Base-by-base conservation (phyloP, 805 yeast genomes). In the Wickerhamomyces rabaulensis region DNA sequence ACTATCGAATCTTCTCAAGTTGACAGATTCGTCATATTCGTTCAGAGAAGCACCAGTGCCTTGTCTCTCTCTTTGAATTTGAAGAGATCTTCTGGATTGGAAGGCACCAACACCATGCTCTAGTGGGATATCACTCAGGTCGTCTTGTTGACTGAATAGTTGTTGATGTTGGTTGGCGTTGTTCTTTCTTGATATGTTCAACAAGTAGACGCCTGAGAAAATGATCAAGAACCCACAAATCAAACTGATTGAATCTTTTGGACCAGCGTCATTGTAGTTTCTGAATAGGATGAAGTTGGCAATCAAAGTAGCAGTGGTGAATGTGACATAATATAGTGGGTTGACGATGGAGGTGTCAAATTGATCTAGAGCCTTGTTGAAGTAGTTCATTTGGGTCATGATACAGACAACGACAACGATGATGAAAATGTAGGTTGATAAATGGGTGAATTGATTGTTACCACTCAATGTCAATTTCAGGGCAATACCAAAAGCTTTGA, bases 401-500 rank as follows among this genome's bases (percentile, higher is more conserved):
- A 89, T 90, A 67, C 96, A 89, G 38, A 84, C 75, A 9, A 73
- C 86, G 47, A 89, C 96, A 21, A 87, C 90, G 26, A 77, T 54
- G 31, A 87, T 76, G 73, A 89, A 89, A 47, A 90, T 71, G 60
- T 90, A 89, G 0, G 97, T 89, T 31, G 94, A 84, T 9, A 84
- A 70, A 58, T 89, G 94, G 2, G 88, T 76, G 66, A 89, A 87
- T 71, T 89, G 97, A 67, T 90, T 89, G 67, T 82, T 86, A 8
- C 97, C 97, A 36, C 79, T 71, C 19, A 89, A 71, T 1, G 96
- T 87, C 61, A 89, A 76, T 67, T 89, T 89, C 60, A 89, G 72
- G 1, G 96, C 96, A 56, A 89, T 85, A 31, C 97, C 97, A 68
- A 89, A 89, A 0, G 95, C 96, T 69, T 89, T 89, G 67, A 89